Conservation (phyloP, 1,284 basidiomycete species). For the Trametes hirsuta region DNA sequence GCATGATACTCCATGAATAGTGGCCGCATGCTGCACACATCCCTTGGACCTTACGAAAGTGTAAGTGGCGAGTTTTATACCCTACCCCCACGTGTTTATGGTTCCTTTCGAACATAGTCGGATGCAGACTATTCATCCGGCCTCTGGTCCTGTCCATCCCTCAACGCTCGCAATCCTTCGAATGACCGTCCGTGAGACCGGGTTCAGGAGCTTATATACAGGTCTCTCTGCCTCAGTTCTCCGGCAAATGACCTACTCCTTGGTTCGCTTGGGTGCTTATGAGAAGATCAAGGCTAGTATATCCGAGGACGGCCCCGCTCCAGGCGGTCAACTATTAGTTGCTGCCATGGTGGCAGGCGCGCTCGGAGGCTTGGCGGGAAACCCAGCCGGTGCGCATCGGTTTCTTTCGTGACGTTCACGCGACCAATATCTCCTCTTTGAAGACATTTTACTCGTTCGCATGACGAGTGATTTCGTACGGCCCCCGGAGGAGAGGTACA, state of each 20-base stretch:
- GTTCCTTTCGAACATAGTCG: conserved; percentile 50
- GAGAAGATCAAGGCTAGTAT: conserved; percentile 73
- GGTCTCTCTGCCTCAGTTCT: conserved; percentile 86
- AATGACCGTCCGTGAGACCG: conserved; percentile 58
- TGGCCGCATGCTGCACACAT: conserved; percentile 87
- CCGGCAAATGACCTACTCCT: conserved; percentile 91
- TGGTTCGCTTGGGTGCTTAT: conserved; percentile 86
- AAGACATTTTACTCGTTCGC: conserved; percentile 78
- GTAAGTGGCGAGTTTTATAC: conserved; percentile 46
- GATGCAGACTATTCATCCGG: conserved; percentile 71
- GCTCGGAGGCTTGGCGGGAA: conserved; percentile 80
- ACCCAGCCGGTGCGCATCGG: conserved; percentile 65
- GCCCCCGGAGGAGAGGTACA: conserved; percentile 72
- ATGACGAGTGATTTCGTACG: conserved; percentile 88
- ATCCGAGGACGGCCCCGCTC: conserved; percentile 50
- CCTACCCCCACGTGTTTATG: not conserved
- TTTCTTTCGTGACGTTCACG: not conserved
- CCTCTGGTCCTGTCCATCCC: conserved; percentile 47
- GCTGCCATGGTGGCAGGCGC: conserved; percentile 77
- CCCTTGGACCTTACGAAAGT: conserved; percentile 88
- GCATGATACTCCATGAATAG: conserved; percentile 41
- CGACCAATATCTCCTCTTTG: no score
- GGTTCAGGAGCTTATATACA: conserved; percentile 76
- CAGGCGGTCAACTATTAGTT: conserved; percentile 56
- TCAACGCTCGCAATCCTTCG: conserved; percentile 64